phyloP scores from a whole-genome alignment of 2,329 filamentous ascomycete genomes.

The Pseudogymnoascus sp. region DNA sequence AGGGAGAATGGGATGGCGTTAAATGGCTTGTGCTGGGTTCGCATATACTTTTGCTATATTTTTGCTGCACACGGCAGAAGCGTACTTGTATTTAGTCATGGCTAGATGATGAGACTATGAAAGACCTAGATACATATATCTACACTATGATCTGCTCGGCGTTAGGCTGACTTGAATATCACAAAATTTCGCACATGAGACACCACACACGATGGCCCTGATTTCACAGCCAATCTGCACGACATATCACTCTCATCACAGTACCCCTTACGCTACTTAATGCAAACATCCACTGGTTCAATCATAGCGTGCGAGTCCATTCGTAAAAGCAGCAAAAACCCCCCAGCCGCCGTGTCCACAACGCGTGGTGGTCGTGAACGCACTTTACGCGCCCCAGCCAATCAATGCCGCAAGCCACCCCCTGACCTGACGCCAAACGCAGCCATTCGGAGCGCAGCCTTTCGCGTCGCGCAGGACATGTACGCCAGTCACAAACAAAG shows the following conservation, averaged over 20 bases:
- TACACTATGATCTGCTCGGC: not conserved
- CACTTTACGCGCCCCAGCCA: conserved; percentile 4
- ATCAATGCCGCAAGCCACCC: not conserved
- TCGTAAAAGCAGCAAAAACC: not conserved
- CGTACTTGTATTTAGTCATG: conserved; percentile 3
- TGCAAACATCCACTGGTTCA: not conserved
- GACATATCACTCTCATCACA: not conserved
- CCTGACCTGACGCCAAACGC: conserved; percentile 6
- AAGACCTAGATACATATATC: conserved; percentile 1
- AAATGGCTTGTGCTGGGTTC: not conserved
- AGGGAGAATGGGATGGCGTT: not conserved
- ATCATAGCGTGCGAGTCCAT: not conserved
- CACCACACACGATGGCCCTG: not conserved
- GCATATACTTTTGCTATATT: not conserved
- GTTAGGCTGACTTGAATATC: not conserved
- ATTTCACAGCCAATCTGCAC: not conserved
- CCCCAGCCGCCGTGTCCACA: not conserved
- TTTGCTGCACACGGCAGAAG: not conserved
- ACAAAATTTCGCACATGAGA: not conserved
- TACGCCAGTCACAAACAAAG: not conserved
- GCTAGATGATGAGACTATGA: not conserved
- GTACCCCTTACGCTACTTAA: not conserved
- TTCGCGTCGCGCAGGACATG: not conserved
- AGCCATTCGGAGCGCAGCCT: conserved; percentile 1
- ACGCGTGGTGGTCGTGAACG: conserved; percentile 9